Percentiles rank a stretch among this genome's conserved stretches.
These are phyloP conservation scores for Alternaria sp. DNA, from an alignment of 2,329 filamentous ascomycete genomes.

Conservation along the genomic window DNA sequence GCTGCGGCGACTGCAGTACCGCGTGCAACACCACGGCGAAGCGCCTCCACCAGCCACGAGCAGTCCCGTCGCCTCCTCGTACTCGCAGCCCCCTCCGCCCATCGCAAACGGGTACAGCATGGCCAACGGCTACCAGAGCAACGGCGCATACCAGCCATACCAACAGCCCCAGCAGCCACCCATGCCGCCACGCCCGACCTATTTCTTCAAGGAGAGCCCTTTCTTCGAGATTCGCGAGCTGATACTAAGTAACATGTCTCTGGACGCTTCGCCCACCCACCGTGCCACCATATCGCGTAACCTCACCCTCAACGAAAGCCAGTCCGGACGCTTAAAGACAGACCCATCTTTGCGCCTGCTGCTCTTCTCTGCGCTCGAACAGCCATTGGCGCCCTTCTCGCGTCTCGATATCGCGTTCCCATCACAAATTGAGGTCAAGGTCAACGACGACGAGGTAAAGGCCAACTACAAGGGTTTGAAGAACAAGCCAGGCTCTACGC, in stretches of 20 bases:
- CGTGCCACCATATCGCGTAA: slow-evolving; percentile 65
- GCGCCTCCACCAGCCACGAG: slow-evolving; percentile 35
- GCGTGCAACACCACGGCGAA: slow-evolving; percentile 50
- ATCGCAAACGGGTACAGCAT: slow-evolving; percentile 29
- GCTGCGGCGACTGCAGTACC: slow-evolving; percentile 49
- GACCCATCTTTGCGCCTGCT: slow-evolving; percentile 74
- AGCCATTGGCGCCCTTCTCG: slow-evolving; percentile 37
- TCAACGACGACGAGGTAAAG: slow-evolving; percentile 87
- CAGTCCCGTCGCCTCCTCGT: slow-evolving; percentile 25
- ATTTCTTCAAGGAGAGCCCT: slow-evolving; percentile 76
- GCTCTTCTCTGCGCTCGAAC: slow-evolving; percentile 79
- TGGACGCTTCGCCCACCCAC: slow-evolving; percentile 70
- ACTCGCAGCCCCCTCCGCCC: slow-evolving; percentile 23
- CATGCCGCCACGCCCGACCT: slow-evolving; percentile 32
- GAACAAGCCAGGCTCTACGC: slow-evolving; percentile 93
- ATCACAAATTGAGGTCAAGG: slow-evolving; percentile 87
- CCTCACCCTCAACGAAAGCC: slow-evolving; percentile 62
- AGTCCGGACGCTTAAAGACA: slow-evolving; percentile 61
- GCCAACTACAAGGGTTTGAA: slow-evolving; percentile 94
- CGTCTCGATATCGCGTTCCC: slow-evolving; percentile 81
- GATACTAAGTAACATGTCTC: slow-evolving; percentile 69
- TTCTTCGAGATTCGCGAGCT: slow-evolving; percentile 77
- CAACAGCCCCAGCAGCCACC: slow-evolving; percentile 24
- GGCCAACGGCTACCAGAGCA: slow-evolving; percentile 26
- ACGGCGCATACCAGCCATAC: slow-evolving; percentile 14